Evolutionary conservation across 2,329 filamentous ascomycete genomes (phyloP), one percentile per base, ranked within the genome.

Genomic region (Cryoendolithus antarcticus): DNA sequence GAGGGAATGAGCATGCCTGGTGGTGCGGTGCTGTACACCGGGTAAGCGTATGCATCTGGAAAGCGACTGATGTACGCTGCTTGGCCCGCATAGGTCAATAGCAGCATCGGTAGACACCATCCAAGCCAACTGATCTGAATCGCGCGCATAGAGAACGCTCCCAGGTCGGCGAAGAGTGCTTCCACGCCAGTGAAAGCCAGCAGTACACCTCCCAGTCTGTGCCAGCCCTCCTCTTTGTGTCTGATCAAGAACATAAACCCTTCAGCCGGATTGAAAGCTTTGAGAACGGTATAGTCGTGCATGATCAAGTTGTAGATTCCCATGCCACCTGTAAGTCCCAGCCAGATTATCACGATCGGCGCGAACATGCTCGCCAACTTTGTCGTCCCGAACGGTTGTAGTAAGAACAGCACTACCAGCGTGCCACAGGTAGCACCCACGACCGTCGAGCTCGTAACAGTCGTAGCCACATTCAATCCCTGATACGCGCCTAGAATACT

Each of bases 111-210:
- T 44, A 77, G 82, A 2, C 73, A 71, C 19, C 44, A 46, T 37
- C 67, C 65, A 3, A 86, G 62, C 82, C 82, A 88, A 32, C 73
- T 80, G 10, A 86, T 65, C 53, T 84, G 81, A 37, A 88, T 76
- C 1, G 82, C 80, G 32, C 71, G 64, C 42, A 47, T 54, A 39
- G 40, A 45, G 57, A 88, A 88, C 13, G 82, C 82, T 28, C 82
- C 82, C 5, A 88, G 65, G 50, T 88, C 82, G 3, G 82, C 82
- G 53, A 86, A 88, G 1, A 88, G 65, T 1, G 82, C 80, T 55
- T 86, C 82, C n/a, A 83, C 79, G 32, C 78, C 82, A 2, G 82
- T 86, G 51, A 88, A 86, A 2, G 77, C 72, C 7, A 88, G 70
- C 2, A 88, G 59, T 12, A 86, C 72, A 4, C 82, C 82, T 21